phyloP scores from a whole-genome alignment of 2,329 filamentous ascomycete genomes.

The Chaetomiaceae sp. region DNA sequence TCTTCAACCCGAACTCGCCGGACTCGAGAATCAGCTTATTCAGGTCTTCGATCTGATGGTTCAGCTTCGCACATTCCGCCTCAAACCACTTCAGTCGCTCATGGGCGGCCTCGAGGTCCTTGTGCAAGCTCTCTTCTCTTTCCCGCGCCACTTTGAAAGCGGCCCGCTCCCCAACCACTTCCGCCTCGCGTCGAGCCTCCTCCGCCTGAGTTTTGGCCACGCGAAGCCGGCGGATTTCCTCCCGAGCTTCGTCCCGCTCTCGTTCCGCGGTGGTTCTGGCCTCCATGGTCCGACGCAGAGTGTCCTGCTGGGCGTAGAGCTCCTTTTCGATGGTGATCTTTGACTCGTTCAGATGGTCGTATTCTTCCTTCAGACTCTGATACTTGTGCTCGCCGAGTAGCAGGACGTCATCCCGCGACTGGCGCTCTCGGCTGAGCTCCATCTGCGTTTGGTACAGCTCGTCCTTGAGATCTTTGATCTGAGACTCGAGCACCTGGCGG shows the following conservation, averaged over 20 bases:
- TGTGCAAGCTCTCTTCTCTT: constrained; percentile 67
- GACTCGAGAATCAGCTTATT: constrained; percentile 84
- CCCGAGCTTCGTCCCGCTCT: constrained; percentile 82
- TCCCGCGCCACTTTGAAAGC: constrained; percentile 74
- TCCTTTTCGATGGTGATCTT: constrained; percentile 99
- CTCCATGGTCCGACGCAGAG: constrained; percentile 77
- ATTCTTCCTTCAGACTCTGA: constrained; percentile 75
- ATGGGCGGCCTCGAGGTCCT: constrained; percentile 74
- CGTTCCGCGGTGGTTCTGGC: constrained; percentile 72
- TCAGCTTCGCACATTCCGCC: constrained; percentile 68
- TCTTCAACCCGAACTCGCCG: constrained; percentile 79
- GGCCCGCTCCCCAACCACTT: constrained; percentile 71
- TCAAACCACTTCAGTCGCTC: constrained; percentile 73
- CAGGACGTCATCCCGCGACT: constrained; percentile 90
- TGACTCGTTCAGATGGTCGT: constrained; percentile 77
- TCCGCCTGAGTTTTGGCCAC: constrained; percentile 80
- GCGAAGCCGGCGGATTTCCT: constrained; percentile 75
- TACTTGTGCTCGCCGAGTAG: constrained; percentile 87
- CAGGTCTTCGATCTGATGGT: constrained; percentile 74
- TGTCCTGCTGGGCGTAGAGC: constrained; percentile 91
- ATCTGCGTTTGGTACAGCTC: constrained; percentile 80
- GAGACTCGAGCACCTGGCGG: constrained; percentile 74
- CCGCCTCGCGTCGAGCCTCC: constrained; percentile 76
- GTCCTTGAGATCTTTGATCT: constrained; percentile 80
- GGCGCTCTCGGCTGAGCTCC: constrained; percentile 83